Percentiles rank a stretch among this genome's conserved stretches.
Evolutionary conservation across 2,329 filamentous ascomycete species (phyloP).

Genomic region (Lecanicillium sp.): DNA sequence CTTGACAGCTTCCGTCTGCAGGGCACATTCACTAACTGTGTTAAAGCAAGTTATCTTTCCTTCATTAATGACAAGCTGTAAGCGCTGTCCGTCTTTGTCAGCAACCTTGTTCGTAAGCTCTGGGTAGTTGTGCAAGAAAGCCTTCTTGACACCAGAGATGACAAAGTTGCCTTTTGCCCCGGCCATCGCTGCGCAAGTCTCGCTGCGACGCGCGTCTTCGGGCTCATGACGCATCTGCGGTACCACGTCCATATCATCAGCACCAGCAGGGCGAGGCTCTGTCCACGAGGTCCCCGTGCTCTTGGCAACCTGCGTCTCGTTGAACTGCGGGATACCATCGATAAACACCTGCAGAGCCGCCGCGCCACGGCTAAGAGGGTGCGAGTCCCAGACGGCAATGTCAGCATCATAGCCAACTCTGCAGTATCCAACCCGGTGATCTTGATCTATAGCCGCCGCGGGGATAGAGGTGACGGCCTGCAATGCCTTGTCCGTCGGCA

Average conservation of each 20-base stretch:
- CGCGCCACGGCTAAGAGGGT: conserved; percentile 36
- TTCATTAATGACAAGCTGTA: background rate
- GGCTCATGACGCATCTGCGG: conserved; percentile 17
- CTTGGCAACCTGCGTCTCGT: conserved; percentile 22
- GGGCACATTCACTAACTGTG: background rate
- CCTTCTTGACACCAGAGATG: conserved; percentile 28
- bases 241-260: conserved; percentile 1
- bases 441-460: conserved; percentile 32
- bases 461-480: conserved; percentile 38
- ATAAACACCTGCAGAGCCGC: conserved; percentile 39
- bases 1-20: conserved; percentile 10
- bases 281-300: conserved; percentile 14
- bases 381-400: conserved; percentile 39
- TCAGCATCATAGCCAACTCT: conserved; percentile 41
- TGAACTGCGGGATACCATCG: conserved; percentile 31
- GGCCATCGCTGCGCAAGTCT: conserved; percentile 17
- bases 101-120: background rate
- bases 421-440: conserved; percentile 35
- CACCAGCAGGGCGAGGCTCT: background rate
- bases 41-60: conserved; percentile 1
- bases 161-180: conserved; percentile 20
- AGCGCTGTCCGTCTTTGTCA: background rate
- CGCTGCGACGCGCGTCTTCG: conserved; percentile 11
- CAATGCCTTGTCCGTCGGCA: conserved; percentile 31
- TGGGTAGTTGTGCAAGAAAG: conserved; percentile 21